Evolutionary conservation across 768 basidiomycete species (phyloP), one percentile per base, ranked within the genome.

Genomic region (Rhizopogon roseolus): DNA sequence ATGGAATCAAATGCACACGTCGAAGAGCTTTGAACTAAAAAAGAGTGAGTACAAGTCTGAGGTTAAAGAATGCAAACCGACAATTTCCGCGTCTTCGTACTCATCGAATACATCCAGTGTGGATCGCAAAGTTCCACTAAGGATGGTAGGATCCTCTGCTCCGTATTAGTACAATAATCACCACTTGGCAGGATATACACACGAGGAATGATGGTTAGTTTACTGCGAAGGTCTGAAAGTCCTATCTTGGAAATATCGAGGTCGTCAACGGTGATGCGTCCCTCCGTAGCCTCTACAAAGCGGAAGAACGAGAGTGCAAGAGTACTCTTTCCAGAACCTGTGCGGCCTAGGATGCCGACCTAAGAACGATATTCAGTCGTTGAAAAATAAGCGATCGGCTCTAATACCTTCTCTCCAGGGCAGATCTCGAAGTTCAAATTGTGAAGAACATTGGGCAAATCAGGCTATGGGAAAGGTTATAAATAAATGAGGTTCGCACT

Each of bases 61-160:
- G n/a, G 37, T 14, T 0, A 28, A 6, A 52, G 14, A 54, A n/a
- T 25, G 14, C 11, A 16, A 17, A 61, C 85, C 53, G 61, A 90
- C 87, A 55, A 95, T 91, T 54, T 92, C 88, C 0, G 78, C 78
- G 61, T 94, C 93, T 54, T 89, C 75, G 53, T 93, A 94, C 64
- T 94, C 91, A 17, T 85, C 77, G 59, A 94, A 94, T 9, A 94
- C 87, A 58, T 95, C 93, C 9, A 94, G 73, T 0, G 90, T 86
- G 0, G 88, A 85, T 34, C 90, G 81, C 16, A 94, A 55, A 6
- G 84, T 90, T 8, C 93, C 93, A 54, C 88, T 91, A 59, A 94
- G 67, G 58, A 96, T 90, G 0, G 86, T 89, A 0, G 93, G 93
- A 63, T 95, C 93, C 85, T 95, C 90, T 86, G 71, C 22, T 37